phyloP scores from a whole-genome alignment of 768 basidiomycete species.

The Trametes punicea region DNA sequence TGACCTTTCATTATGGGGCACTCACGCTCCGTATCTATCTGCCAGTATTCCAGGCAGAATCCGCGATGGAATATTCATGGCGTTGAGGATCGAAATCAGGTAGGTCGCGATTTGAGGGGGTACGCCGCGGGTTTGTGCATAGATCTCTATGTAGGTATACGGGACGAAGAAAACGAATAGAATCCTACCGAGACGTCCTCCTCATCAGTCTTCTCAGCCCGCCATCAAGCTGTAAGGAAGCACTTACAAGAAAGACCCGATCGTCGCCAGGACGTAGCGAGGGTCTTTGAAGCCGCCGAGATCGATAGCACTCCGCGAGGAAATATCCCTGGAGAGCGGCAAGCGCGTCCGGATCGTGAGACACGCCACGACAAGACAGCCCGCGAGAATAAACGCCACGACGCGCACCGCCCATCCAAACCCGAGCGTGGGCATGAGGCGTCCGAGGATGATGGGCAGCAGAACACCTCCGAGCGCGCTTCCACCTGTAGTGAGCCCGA shows the following conservation, averaged over 20 bases:
- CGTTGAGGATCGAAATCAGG: constrained; percentile 33
- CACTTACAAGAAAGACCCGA: constrained; percentile 26
- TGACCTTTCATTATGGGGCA: neutral
- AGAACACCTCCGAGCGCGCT: constrained; percentile 47
- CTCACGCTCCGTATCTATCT: constrained; percentile 28
- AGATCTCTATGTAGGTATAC: constrained; percentile 34
- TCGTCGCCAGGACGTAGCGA: constrained; percentile 21
- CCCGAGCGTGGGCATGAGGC: constrained; percentile 31
- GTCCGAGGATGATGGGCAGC: constrained; percentile 52
- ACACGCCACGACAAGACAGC: constrained; percentile 25
- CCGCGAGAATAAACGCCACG: constrained; percentile 29
- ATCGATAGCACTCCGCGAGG: constrained; percentile 25
- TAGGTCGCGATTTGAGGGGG: constrained; percentile 24
- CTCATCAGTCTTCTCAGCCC: neutral
- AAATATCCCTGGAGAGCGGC: constrained; percentile 23
- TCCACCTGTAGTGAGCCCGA: constrained; percentile 37
- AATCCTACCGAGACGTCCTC: constrained; percentile 13
- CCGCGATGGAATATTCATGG: constrained; percentile 28
- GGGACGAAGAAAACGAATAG: constrained; percentile 34
- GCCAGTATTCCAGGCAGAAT: constrained; percentile 31
- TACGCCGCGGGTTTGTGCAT: constrained; percentile 26
- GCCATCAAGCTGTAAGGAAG: neutral
- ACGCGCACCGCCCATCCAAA: constrained; percentile 33
- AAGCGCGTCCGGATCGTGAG: constrained; percentile 29
- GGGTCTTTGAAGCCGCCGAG: constrained; percentile 28